A percentile compares a stretch with the other conserved stretches of the same genome.
Conservation (phyloP, 441 rosid species). For the Pelargonium citronellum region DNA sequence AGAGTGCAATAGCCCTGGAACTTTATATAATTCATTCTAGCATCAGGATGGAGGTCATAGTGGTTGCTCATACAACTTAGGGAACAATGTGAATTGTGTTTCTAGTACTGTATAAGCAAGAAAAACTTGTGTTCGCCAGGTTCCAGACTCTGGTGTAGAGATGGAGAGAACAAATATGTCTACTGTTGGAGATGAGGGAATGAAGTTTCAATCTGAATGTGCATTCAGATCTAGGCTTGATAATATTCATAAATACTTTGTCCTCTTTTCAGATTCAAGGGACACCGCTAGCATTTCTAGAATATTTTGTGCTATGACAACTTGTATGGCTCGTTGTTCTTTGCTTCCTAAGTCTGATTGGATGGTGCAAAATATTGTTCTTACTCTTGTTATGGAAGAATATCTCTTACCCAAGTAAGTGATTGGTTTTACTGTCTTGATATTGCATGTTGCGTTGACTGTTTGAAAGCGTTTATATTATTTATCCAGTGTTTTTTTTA, state of each 20-base stretch:
- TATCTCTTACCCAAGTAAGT: constrained; percentile 29
- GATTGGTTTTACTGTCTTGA: no score
- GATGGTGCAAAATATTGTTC: constrained; percentile 39
- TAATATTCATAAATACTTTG: constrained; percentile 34
- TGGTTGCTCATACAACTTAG: constrained; percentile 24
- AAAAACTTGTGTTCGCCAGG: no score
- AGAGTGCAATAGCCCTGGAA: neutral
- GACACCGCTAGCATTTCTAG: constrained; percentile 46
- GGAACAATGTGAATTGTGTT: constrained; percentile 19
- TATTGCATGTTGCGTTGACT: no score
- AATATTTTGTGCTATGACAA: constrained; percentile 42
- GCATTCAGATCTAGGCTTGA: constrained; percentile 23
- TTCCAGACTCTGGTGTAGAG: constrained; percentile 3
- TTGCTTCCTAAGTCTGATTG: constrained; percentile 31
- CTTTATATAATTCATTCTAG: constrained; percentile 10
- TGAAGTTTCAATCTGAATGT: constrained; percentile 16
- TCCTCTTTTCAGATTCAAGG: constrained; percentile 37
- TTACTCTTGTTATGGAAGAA: constrained; percentile 50
- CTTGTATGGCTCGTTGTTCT: constrained; percentile 40
- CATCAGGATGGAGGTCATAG: constrained; percentile 22
- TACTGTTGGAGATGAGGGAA: constrained; percentile 25
- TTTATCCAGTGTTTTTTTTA: no score
- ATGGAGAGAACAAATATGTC: constrained; percentile 18
- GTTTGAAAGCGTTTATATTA: no score
- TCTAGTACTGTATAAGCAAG: no score